Evolutionary conservation across 257 asterid species (phyloP), one percentile per base, ranked within the genome.

Genomic region (Solanum lycopersicoides): DNA sequence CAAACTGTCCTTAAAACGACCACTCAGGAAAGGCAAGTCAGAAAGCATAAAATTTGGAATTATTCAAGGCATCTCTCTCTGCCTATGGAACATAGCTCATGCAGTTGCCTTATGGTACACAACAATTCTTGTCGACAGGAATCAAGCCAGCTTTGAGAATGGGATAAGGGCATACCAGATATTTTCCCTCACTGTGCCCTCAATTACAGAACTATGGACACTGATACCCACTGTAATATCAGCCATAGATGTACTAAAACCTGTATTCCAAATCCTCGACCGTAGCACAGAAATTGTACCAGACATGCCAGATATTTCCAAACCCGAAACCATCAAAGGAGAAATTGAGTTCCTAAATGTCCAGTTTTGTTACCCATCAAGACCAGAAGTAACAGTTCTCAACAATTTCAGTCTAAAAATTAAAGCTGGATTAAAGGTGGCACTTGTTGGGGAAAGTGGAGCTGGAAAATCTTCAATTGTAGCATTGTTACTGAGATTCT

Each of bases 61-160:
- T 91, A 93, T 94, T 75, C 98, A 91, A 90, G 99, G 97, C 28
- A 91, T 89, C 32, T 92, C 98, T 79, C 95, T 94, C 88, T 95
- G 95, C 89, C 90, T 95, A 85, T 94, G 97, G 97, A 93, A 94
- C 88, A 93, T 95, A 84, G 97, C 98, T 72, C 95, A 95, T 89
- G 98, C 95, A 16, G 95, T 95, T 77, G 98, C 98, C 77, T 86
- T 96, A 83, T 95, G 98, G 96, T 96, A 95, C 80, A 95, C 96
- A 28, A 89, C 95, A 30, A 37, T 93, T 76, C 93, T 96, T 53
- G 92, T 95, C 2, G 89, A 92, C 59, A 92, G 94, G 90, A 50
- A 91, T 21, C 98, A 92, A 89, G 91, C 97, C 35, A 90, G 73
- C 92, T 96, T 96, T 45, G 92, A 92, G 91, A 87, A 94, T 83